These are phyloP conservation scores for Solanum boliviense DNA, from an alignment of 257 asterid species.

Conservation along the genomic window DNA sequence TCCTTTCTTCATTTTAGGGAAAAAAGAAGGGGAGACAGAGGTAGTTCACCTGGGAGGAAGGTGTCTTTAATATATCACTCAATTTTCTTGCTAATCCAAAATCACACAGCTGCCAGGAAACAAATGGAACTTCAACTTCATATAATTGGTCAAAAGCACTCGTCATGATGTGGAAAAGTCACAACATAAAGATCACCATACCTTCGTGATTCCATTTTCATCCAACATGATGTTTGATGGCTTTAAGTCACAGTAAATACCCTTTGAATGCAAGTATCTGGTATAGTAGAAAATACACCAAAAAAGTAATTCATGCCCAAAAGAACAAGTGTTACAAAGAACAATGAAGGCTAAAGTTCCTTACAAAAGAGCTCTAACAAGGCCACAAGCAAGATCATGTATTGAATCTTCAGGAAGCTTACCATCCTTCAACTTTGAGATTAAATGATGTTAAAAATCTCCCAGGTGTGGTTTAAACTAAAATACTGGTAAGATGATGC, in stretches of 20 bases:
- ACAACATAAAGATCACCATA: slow-evolving; percentile 15
- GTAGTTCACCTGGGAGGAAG: slow-evolving; percentile 51
- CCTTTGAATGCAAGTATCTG: slow-evolving; percentile 92
- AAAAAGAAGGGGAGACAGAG: neutral
- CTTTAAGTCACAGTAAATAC: slow-evolving; percentile 82
- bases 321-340: neutral
- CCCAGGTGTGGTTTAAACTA: no score
- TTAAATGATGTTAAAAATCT: neutral
- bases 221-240: slow-evolving; percentile 86
- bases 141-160: neutral
- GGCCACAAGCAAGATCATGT: slow-evolving; percentile 70
- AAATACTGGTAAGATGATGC: neutral
- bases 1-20: neutral
- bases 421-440: slow-evolving; percentile 59
- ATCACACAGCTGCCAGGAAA: slow-evolving; percentile 72
- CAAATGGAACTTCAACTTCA: neutral
- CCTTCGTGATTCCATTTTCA: slow-evolving; percentile 91
- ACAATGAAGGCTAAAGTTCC: slow-evolving; percentile 18
- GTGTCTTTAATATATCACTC: slow-evolving; percentile 63
- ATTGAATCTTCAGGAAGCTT: slow-evolving; percentile 90
- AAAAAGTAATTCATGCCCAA: neutral
- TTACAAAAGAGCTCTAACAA: slow-evolving; percentile 82
- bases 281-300: slow-evolving; percentile 3
- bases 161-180: neutral
- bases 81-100: slow-evolving; percentile 91